A percentile compares a stretch with the other conserved stretches of the same genome.
phyloP scores from a whole-genome alignment of 176 grass and related monocot genomes.

The Carex littledalei region DNA sequence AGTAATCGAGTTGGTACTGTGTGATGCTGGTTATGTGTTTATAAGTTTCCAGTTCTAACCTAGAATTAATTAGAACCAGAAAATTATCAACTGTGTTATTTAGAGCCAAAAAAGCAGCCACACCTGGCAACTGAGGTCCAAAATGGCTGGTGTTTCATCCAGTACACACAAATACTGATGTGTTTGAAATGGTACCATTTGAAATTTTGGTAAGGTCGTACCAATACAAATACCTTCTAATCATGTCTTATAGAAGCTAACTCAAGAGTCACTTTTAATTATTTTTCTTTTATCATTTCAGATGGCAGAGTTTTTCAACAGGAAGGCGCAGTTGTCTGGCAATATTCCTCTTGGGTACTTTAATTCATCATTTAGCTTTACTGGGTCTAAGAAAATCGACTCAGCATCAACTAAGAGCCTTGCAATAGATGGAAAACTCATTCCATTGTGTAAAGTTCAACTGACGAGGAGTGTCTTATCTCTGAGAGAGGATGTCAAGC shows the following conservation, averaged over 20 bases:
- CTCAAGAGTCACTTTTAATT: background rate
- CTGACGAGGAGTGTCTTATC: slow-evolving; percentile 23
- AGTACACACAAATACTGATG: too few relatives aligned
- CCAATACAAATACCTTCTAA: background rate
- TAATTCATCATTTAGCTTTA: slow-evolving; percentile 52
- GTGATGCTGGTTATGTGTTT: background rate
- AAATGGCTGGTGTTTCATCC: too few relatives aligned
- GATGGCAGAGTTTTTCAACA: slow-evolving; percentile 63
- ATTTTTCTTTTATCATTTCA: slow-evolving; percentile 27
- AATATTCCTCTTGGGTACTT: slow-evolving; percentile 47
- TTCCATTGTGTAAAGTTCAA: slow-evolving; percentile 42
- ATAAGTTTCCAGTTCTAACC: background rate
- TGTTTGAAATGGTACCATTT: background rate
- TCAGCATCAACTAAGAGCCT: slow-evolving; percentile 47
- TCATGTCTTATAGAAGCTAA: background rate
- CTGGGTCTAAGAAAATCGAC: slow-evolving; percentile 52
- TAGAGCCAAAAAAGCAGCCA: background rate
- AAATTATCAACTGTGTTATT: background rate
- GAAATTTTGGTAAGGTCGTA: background rate
- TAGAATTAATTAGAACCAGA: background rate
- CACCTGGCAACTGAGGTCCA: background rate
- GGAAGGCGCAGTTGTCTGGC: slow-evolving; percentile 36
- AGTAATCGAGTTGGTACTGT: background rate
- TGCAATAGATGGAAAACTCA: slow-evolving; percentile 36
- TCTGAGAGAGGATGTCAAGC: slow-evolving; percentile 38